These are phyloP conservation scores for Angophora floribunda DNA, from an alignment of 345 rosid genomes.

Conservation along the genomic window DNA sequence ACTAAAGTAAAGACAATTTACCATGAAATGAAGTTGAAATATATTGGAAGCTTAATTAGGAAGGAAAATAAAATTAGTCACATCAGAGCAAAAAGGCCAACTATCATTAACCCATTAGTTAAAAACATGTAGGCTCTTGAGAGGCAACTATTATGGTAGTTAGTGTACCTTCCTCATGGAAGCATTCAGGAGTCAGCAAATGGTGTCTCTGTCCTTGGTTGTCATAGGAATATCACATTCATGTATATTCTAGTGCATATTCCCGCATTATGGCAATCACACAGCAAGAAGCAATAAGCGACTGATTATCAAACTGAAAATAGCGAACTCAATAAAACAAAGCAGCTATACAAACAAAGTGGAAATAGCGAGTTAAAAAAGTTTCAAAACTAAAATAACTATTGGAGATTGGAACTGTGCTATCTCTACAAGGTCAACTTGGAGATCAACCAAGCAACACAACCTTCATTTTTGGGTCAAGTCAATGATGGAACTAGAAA, in stretches of 20 bases:
- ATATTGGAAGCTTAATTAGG: background rate
- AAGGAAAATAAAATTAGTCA: background rate
- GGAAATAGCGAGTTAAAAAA: background rate
- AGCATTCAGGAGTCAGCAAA: slow-evolving; percentile 40
- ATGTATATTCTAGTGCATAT: slow-evolving; percentile 62
- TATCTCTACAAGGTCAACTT: background rate
- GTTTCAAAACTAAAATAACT: background rate
- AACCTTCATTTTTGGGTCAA: background rate
- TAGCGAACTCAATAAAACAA: background rate
- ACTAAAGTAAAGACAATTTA: background rate
- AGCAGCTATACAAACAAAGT: background rate
- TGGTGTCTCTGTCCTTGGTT: slow-evolving; percentile 20
- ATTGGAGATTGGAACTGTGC: background rate
- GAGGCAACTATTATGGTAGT: background rate
- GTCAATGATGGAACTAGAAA: background rate
- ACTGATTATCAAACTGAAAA: background rate
- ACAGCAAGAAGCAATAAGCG: background rate
- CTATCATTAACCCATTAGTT: background rate
- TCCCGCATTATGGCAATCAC: background rate
- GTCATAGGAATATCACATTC: slow-evolving; percentile 39
- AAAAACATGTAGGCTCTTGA: background rate
- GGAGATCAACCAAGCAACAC: background rate
- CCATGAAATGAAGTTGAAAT: background rate
- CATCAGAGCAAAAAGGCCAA: background rate
- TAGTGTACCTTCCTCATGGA: slow-evolving; percentile 55